Percentiles rank a stretch among this genome's conserved stretches.
These are phyloP conservation scores for Linum lewisii DNA, from an alignment of 345 rosid species.

Conservation along the genomic window DNA sequence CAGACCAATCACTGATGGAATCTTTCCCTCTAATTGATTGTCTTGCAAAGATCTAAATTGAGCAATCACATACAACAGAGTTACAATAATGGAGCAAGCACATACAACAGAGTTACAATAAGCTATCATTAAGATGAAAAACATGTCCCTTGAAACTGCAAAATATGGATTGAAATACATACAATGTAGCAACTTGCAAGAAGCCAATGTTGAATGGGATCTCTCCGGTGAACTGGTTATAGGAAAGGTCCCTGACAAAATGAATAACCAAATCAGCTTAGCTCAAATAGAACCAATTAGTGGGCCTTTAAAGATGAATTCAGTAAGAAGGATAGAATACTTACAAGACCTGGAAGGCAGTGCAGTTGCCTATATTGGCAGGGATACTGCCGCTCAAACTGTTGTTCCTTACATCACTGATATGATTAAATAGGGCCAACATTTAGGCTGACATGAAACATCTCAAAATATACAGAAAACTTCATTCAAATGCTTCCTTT, in stretches of 20 bases:
- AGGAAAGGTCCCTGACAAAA: slow-evolving; percentile 75
- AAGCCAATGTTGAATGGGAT: slow-evolving; percentile 97
- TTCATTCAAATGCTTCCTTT: not conserved
- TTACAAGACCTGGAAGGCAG: slow-evolving; percentile 98
- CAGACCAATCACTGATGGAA: slow-evolving; percentile 92
- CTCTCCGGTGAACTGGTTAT: slow-evolving; percentile 77
- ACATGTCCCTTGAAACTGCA: not conserved
- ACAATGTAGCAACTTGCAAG: slow-evolving; percentile 98
- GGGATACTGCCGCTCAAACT: slow-evolving; percentile 94
- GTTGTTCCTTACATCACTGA: slow-evolving; percentile 88
- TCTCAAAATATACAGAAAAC: not conserved
- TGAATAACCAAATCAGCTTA: not conserved
- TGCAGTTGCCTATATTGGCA: slow-evolving; percentile 82
- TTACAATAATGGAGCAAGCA: slow-evolving; percentile 9
- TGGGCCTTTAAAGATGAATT: not conserved
- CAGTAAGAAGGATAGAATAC: slow-evolving; percentile 27
- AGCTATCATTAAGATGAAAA: not conserved
- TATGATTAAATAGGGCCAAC: slow-evolving; percentile 9
- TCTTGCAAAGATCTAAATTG: slow-evolving; percentile 80
- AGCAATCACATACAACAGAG: slow-evolving; percentile 10
- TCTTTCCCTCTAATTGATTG: slow-evolving; percentile 66
- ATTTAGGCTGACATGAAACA: not conserved
- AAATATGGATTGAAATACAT: slow-evolving; percentile 18
- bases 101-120: slow-evolving; percentile 1
- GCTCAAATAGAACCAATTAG: not conserved